Base-by-base conservation (phyloP, 208 protist genomes). In the Blastocrithidia nonstop region DNA sequence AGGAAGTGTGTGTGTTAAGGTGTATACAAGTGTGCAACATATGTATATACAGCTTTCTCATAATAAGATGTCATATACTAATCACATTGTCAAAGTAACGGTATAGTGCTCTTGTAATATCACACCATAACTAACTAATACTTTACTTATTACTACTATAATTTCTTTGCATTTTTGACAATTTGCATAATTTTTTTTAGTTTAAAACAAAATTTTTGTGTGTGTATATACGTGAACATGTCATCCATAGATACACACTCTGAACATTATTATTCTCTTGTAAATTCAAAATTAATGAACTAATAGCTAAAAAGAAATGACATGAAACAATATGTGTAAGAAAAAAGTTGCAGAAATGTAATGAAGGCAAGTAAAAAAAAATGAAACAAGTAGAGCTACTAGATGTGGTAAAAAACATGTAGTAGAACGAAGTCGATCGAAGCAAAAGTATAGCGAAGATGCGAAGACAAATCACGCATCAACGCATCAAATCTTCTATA, bases 101-200 rank as follows among this genome's bases (percentile, higher is more conserved):
- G n/a, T n/a, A n/a, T n/a, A n/a, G n/a, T n/a, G n/a, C n/a, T n/a
- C n/a, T n/a, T n/a, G n/a, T n/a, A n/a, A n/a, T n/a, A n/a, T n/a
- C n/a, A n/a, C n/a, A n/a, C n/a, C n/a, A n/a, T n/a, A n/a, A n/a
- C n/a, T n/a, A n/a, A n/a, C n/a, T n/a, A n/a, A n/a, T n/a, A n/a
- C n/a, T n/a, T n/a, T n/a, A n/a, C n/a, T n/a, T n/a, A n/a, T n/a
- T n/a, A n/a, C n/a, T n/a, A n/a, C n/a, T n/a, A n/a, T n/a, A n/a
- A n/a, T 0, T 35, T 47, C 1, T 56, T 51, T 15, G 64, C 61
- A 25, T 76, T 62, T 50, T 90, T 77, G n/a, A 87, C 63, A 20
- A 50, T 29, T 45, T 71, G 54, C 20, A 87, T 48, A 48, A 87
- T 75, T 0, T 29, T 36, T 28, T 54, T 41, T 28, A 82, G 35